These are phyloP conservation scores for Eutypa lata DNA, from an alignment of 2,329 filamentous ascomycete genomes.

Conservation along the genomic window DNA sequence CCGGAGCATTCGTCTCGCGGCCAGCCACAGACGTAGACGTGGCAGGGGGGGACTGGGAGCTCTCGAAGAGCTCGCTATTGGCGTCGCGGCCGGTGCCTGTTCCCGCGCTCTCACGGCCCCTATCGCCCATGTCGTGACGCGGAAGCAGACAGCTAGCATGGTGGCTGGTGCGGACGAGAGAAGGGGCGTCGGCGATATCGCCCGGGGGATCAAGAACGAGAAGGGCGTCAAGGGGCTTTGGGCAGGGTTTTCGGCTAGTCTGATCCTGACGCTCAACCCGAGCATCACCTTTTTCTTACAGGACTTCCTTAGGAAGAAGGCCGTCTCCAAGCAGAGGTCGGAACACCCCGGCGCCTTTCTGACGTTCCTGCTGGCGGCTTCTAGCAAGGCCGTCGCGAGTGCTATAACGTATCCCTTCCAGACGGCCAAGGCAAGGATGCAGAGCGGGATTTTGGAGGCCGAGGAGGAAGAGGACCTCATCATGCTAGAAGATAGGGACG, in stretches of 20 bases:
- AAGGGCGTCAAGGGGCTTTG: conserved; percentile 76
- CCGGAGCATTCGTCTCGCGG: conserved; percentile 16
- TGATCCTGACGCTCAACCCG: conserved; percentile 81
- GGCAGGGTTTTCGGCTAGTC: conserved; percentile 79
- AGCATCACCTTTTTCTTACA: conserved; percentile 84
- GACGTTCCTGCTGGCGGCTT: conserved; percentile 59
- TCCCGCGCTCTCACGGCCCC: conserved; percentile 77
- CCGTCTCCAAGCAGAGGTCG: conserved; percentile 48
- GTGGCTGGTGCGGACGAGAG: conserved; percentile 11
- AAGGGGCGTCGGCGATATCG: conserved; percentile 52
- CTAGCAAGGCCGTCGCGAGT: conserved; percentile 75
- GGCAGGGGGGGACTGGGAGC: conserved; percentile 45
- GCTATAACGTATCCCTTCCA: conserved; percentile 82
- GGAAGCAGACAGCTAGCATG: conserved; percentile 68
- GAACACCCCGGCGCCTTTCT: conserved; percentile 25
- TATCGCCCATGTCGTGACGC: conserved; percentile 75
- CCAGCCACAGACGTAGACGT: conserved; percentile 16
- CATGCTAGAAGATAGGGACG: conserved; percentile 9
- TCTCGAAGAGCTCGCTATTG: conserved; percentile 71
- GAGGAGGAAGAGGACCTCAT: conserved; percentile 17
- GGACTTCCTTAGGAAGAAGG: conserved; percentile 60
- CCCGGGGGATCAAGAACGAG: conserved; percentile 61
- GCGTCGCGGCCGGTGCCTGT: conserved; percentile 70
- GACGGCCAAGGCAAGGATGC: conserved; percentile 76
- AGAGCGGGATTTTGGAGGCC: conserved; percentile 47